Conservation (phyloP, 768 basidiomycete species). For the Podaxis pistillaris region DNA sequence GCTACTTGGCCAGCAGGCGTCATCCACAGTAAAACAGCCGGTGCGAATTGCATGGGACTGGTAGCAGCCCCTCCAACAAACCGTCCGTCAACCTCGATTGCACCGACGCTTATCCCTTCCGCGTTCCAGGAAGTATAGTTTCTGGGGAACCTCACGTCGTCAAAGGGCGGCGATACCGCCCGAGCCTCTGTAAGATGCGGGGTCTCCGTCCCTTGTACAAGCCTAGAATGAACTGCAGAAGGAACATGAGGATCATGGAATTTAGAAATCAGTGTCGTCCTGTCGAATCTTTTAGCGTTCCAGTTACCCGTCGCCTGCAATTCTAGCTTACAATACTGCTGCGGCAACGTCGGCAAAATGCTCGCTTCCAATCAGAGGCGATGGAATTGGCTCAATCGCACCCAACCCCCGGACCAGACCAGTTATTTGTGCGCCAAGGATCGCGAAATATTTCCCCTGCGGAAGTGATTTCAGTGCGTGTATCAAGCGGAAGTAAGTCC, state of each 20-base stretch:
- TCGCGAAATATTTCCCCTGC: conserved; percentile 26
- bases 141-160: conserved; percentile 21
- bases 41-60: conserved; percentile 23
- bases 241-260: conserved; percentile 29
- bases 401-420: conserved; percentile 27
- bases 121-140: conserved; percentile 30
- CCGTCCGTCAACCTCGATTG: conserved; percentile 24
- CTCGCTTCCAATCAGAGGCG: conserved; percentile 24
- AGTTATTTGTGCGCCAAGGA: conserved; percentile 26
- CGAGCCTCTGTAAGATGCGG: conserved; percentile 22
- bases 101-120: conserved; percentile 26
- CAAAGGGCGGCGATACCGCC: conserved; percentile 29
- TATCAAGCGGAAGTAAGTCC: not conserved
- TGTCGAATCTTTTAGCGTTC: conserved; percentile 1
- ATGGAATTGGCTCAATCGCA: conserved; percentile 25
- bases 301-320: not conserved
- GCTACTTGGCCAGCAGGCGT: conserved; percentile 16
- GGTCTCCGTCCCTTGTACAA: conserved; percentile 12
- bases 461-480: not conserved
- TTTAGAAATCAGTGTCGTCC: conserved; percentile 25
- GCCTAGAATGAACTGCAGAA: conserved; percentile 14
- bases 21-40: conserved; percentile 26
- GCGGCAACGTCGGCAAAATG: conserved; percentile 27
- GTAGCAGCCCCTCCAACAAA: conserved; percentile 27
- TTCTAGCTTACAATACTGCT: conserved; percentile 21